phyloP scores from a whole-genome alignment of 129 eudicot genomes.

The Artemisia tridentata region DNA sequence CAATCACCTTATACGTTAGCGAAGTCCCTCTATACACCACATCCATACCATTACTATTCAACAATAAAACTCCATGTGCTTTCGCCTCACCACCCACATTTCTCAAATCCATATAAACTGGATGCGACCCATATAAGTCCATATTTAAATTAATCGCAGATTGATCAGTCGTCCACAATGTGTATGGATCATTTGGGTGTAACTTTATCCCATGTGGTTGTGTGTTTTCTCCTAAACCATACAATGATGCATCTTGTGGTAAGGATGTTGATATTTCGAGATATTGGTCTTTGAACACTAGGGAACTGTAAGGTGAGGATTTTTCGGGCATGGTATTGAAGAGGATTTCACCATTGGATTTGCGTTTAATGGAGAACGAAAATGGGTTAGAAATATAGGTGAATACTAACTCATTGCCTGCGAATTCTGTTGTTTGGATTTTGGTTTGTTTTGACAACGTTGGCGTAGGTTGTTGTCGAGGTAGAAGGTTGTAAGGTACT shows the following conservation, averaged over 20 bases:
- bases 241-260: constrained; percentile 73
- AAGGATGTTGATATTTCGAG: constrained; percentile 73
- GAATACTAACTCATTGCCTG: constrained; percentile 54
- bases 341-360: constrained; percentile 71
- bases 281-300: constrained; percentile 92
- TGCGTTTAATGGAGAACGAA: constrained; percentile 66
- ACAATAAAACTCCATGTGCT: constrained; percentile 77
- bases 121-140: constrained; percentile 94
- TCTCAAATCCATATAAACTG: constrained; percentile 96
- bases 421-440: constrained; percentile 37
- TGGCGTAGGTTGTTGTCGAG: constrained; percentile 64
- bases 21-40: constrained; percentile 77
- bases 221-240: constrained; percentile 92
- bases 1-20: constrained; percentile 90
- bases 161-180: constrained; percentile 72
- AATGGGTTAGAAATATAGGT: constrained; percentile 72
- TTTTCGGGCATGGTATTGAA: constrained; percentile 52
- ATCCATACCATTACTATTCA: constrained; percentile 98
- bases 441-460: constrained; percentile 37
- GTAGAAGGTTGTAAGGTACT: constrained; percentile 79
- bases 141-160: constrained; percentile 82
- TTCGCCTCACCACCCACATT: constrained; percentile 51
- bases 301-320: constrained; percentile 47
- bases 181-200: constrained; percentile 87
- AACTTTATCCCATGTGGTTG: constrained; percentile 89